Evolutionary conservation across 2,329 filamentous ascomycete genomes (phyloP).

Genomic region (Scleromitrula shiraiana): DNA sequence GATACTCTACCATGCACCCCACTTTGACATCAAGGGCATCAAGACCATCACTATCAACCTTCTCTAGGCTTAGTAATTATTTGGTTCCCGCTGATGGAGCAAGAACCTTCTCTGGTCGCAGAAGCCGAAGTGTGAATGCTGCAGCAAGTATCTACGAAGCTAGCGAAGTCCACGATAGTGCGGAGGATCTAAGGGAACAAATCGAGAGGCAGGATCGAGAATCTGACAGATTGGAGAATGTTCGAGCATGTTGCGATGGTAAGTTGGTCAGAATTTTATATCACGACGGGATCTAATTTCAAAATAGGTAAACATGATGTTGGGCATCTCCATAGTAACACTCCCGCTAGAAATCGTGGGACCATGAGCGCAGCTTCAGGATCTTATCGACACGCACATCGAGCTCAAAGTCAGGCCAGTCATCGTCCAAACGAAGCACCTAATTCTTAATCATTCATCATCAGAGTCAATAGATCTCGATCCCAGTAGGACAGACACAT

Average conservation of each 20-base stretch:
- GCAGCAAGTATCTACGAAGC: conserved; percentile 41
- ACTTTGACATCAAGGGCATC: conserved; percentile 20
- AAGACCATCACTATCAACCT: conserved; percentile 31
- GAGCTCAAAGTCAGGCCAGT: conserved; percentile 16
- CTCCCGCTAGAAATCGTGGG: conserved; percentile 38
- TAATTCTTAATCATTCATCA: neutral
- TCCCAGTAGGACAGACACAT: neutral
- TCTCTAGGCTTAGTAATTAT: conserved; percentile 53
- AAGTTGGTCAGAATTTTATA: conserved; percentile 34
- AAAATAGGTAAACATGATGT: conserved; percentile 65
- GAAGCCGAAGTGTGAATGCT: conserved; percentile 40
- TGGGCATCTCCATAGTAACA: conserved; percentile 44
- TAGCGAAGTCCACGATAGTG: conserved; percentile 63
- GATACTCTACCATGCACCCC: conserved; percentile 13
- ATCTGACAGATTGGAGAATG: conserved; percentile 80
- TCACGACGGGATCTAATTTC: conserved; percentile 16
- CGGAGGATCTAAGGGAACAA: conserved; percentile 72
- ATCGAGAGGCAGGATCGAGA: conserved; percentile 73
- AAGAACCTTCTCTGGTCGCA: conserved; percentile 43
- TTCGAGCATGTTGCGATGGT: conserved; percentile 96
- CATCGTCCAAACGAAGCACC: conserved; percentile 10
- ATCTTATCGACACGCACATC: conserved; percentile 9
- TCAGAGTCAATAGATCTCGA: neutral
- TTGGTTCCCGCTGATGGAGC: conserved; percentile 36
- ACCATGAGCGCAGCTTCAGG: conserved; percentile 16